phyloP scores from a whole-genome alignment of 176 grass and related monocot species.

The Eragrostis nindensis region DNA sequence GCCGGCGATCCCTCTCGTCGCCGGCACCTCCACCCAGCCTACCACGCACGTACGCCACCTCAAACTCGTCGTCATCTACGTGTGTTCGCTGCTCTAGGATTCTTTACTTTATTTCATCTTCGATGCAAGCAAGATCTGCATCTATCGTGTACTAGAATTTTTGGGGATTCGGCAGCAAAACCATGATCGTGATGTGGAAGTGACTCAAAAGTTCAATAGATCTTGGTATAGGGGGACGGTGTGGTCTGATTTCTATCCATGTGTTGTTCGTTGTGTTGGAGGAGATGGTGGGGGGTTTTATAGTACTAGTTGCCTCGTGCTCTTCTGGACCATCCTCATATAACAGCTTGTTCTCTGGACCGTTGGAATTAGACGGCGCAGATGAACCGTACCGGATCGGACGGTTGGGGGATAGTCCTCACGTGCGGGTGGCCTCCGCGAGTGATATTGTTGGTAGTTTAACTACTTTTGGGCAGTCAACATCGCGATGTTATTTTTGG shows the following conservation, averaged over 20 bases:
- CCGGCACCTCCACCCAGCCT: neutral
- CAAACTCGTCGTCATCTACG: neutral
- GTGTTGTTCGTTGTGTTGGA: constrained; percentile 26
- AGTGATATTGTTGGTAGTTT: neutral
- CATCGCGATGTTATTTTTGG: neutral
- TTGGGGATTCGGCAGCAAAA: neutral
- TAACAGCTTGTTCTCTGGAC: neutral
- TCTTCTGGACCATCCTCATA: neutral
- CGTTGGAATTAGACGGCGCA: neutral
- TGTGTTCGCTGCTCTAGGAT: neutral
- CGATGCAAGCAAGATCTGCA: neutral
- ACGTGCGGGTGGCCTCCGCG: neutral
- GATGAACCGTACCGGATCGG: neutral
- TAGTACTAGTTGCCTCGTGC: neutral
- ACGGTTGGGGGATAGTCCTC: neutral
- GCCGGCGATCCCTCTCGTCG: neutral
- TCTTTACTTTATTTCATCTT: neutral
- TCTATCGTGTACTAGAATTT: neutral
- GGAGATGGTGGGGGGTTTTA: neutral
- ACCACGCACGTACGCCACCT: neutral
- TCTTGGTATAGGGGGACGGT: neutral
- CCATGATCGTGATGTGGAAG: neutral
- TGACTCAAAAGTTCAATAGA: neutral
- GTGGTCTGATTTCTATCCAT: neutral
- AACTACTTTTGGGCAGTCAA: neutral